These are phyloP conservation scores for Acidomyces sp. DNA, from an alignment of 495 filamentous ascomycete genomes.

Conservation along the genomic window DNA sequence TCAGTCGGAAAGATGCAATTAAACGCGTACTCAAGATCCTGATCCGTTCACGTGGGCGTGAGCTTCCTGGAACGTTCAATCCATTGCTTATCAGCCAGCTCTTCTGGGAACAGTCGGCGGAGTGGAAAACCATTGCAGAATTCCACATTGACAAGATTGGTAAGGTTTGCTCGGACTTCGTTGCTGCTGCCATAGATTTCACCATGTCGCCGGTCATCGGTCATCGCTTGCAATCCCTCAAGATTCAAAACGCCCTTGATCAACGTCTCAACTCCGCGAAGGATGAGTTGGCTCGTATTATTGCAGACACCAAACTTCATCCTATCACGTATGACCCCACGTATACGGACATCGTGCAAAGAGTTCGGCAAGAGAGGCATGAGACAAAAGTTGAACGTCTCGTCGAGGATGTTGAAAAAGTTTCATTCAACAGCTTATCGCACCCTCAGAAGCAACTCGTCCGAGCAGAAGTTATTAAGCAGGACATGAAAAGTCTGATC, in stretches of 20 bases:
- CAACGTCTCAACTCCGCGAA: slow-evolving; percentile 4
- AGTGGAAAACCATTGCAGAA: slow-evolving; percentile 33
- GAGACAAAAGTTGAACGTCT: neutral
- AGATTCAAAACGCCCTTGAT: slow-evolving; percentile 6
- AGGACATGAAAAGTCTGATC: neutral
- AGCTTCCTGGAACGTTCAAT: slow-evolving; percentile 44
- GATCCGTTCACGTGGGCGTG: slow-evolving; percentile 30
- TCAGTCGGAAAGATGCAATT: neutral
- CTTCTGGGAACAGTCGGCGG: slow-evolving; percentile 37
- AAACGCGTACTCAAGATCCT: slow-evolving; percentile 10
- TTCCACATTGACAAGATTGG: slow-evolving; percentile 21
- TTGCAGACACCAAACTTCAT: slow-evolving; percentile 6
- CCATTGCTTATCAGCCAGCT: slow-evolving; percentile 39
- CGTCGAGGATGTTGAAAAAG: neutral
- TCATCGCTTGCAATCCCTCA: slow-evolving; percentile 3
- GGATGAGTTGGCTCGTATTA: slow-evolving; percentile 3
- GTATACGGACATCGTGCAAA: slow-evolving; percentile 5
- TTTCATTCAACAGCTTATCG: neutral
- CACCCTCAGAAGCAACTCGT: neutral
- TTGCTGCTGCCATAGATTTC: slow-evolving; percentile 13
- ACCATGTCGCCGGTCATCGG: slow-evolving; percentile 13
- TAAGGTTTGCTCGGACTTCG: slow-evolving; percentile 16
- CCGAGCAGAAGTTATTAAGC: neutral
- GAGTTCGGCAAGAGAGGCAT: neutral
- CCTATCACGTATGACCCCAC: slow-evolving; percentile 16